Evolutionary conservation across 148 eudicot genomes (phyloP), one percentile per base, ranked within the genome.

Genomic region (Silene uniflora): DNA sequence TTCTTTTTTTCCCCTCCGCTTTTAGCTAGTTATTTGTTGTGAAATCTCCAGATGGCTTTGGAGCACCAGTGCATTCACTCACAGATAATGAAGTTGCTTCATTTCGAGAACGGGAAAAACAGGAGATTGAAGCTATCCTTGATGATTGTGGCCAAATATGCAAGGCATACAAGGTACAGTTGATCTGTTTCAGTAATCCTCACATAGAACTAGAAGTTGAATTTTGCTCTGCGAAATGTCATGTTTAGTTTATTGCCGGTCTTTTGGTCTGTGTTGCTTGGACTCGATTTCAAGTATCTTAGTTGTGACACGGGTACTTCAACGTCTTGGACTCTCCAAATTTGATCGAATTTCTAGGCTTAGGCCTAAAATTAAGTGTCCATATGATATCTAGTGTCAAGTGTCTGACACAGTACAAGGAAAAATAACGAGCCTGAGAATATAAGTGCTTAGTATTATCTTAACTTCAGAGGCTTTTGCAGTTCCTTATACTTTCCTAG

Each of bases 41-140:
- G 69, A 65, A 42, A 68, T 68, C 25, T 68, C 56, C 56, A 68
- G 72, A 68, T 44, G 72, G 72, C 14, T 44, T 68, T 68, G 54
- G 7, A 42, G 56, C 56, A 42, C 72, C 72, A 10, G 55, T 12
- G 17, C 72, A 44, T 68, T 44, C 55, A 19, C 10, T 46, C 16
- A 19, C 47, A 19, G 72, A 42, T 42, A 3, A 44, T 44, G 56
- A 68, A 44, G 18, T 68, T 72, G 39, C 14, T 27, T 4, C 63
- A 29, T 72, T 25, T 25, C 63, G 46, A 25, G 25, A 72, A 58
- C 6, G 11, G 35, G 75, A 56, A 72, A 72, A 14, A 21, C 16
- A 58, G 29, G 64, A 72, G 75, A 62, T 13, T 5, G 63, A 7
- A 3, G 32, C 17, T 1, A 72, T 72, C 44, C 75, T 72, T 25